A percentile compares a stretch with the other conserved stretches of the same genome.
These are phyloP conservation scores for Chenopodium album DNA, from an alignment of 148 eudicot genomes.

Conservation along the genomic window DNA sequence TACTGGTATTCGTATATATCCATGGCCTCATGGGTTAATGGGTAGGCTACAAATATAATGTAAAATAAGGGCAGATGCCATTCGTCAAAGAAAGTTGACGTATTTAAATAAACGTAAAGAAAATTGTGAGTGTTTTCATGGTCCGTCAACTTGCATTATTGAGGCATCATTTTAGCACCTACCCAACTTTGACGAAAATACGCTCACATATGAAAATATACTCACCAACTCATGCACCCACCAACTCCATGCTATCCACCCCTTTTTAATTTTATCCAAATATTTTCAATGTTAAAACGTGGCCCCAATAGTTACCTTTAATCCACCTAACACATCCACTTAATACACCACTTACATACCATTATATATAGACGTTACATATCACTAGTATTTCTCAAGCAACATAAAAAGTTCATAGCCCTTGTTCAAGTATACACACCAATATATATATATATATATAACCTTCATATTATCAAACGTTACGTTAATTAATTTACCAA, in stretches of 20 bases:
- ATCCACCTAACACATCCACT: conserved; percentile 11
- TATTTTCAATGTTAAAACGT: too few relatives aligned
- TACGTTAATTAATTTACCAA: not conserved
- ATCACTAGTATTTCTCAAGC: not conserved
- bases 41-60: too few relatives aligned
- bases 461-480: not conserved
- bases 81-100: not conserved
- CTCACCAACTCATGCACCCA: not conserved
- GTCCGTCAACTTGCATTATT: not conserved
- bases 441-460: not conserved
- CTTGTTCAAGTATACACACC: not conserved
- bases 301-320: not conserved
- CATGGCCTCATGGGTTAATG: too few relatives aligned
- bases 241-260: too few relatives aligned
- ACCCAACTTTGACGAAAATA: not conserved
- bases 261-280: too few relatives aligned
- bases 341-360: not conserved
- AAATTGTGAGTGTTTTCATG: not conserved
- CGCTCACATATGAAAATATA: too few relatives aligned
- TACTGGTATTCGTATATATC: too few relatives aligned
- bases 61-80: too few relatives aligned
- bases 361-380: not conserved
- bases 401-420: not conserved
- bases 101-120: not conserved
- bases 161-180: not conserved